Evolutionary conservation across 192 early-diverging fungal genomes (phyloP).

Genomic region (Coemansia javaensis): DNA sequence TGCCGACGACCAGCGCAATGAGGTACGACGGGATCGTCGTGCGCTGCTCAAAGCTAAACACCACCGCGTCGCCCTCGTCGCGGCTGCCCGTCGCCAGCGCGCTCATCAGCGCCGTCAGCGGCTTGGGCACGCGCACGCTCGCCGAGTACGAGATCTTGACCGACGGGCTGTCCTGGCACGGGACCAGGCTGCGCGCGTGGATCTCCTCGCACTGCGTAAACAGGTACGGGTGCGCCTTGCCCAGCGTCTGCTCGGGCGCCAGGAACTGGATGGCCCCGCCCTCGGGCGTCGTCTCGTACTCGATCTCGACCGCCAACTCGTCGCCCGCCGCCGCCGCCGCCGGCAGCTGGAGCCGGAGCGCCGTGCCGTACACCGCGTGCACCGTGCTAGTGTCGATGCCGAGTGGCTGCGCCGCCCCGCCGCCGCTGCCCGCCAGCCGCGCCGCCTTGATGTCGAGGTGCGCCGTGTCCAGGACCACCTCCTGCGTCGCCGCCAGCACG

Average conservation of each 20-base stretch:
- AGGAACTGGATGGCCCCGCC: constrained; percentile 93
- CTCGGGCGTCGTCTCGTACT: constrained; percentile 73
- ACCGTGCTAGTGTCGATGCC: constrained; percentile 35
- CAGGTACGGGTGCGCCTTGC: constrained; percentile 89
- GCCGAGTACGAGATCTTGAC: constrained; percentile 91
- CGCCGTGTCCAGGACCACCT: constrained; percentile 69
- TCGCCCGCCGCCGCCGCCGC: constrained; percentile 39
- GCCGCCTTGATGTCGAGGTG: constrained; percentile 19
- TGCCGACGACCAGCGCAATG: constrained; percentile 91
- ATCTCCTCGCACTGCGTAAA: constrained; percentile 98
- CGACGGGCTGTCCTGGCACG: constrained; percentile 83
- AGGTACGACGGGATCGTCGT: constrained; percentile 93
- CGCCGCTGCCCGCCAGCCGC: constrained; percentile 2
- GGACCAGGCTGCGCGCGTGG: constrained; percentile 86
- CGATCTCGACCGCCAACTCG: constrained; percentile 58
- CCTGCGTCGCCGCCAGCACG: constrained; percentile 52
- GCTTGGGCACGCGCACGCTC: constrained; percentile 64
- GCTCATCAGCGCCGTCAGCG: constrained; percentile 90
- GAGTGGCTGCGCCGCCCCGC: constrained; percentile 6
- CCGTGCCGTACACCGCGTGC: constrained; percentile 67
- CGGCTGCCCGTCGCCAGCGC: constrained; percentile 68
- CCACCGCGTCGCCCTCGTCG: constrained; percentile 51
- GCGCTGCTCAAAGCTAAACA: constrained; percentile 79
- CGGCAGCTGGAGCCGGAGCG: constrained; percentile 62
- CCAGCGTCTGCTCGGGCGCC: constrained; percentile 86